Evolutionary conservation across 768 basidiomycete species (phyloP).

Genomic region (Suillus cothurnatus): DNA sequence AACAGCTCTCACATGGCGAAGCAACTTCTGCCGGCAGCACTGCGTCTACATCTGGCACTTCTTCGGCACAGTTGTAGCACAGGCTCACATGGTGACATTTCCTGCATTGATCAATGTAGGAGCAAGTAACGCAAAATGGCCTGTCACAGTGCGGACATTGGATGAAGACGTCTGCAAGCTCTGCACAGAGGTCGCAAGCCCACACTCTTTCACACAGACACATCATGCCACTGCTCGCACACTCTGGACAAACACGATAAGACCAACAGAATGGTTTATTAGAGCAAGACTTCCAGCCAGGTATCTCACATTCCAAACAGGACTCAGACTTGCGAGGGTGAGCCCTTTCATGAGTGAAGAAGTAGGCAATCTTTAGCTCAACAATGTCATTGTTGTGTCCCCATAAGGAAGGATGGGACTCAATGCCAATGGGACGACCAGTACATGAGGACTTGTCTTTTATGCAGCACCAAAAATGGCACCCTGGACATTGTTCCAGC

Average conservation of each 20-base stretch:
- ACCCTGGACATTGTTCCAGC: not conserved
- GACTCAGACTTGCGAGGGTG: not conserved
- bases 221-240: not conserved
- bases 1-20: not conserved
- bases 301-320: not conserved
- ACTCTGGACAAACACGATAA: not conserved
- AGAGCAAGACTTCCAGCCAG: not conserved
- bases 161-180: not conserved
- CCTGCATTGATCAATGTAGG: not conserved
- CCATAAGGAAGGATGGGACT: conserved; percentile 3
- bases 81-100: not conserved
- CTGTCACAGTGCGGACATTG: not conserved
- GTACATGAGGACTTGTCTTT: not conserved
- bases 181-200: not conserved
- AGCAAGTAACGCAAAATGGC: not conserved
- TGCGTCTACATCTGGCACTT: not conserved
- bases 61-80: not conserved
- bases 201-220: not conserved
- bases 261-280: not conserved
- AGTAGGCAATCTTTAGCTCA: not conserved
- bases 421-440: too few relatives aligned
- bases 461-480: not conserved
- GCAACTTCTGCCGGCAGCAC: not conserved
- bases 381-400: conserved; percentile 7
- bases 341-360: not conserved